A percentile compares a stretch with the other conserved stretches of the same genome.
Conservation (phyloP, 805 yeast species). For the Priceomyces fermenticarens region DNA sequence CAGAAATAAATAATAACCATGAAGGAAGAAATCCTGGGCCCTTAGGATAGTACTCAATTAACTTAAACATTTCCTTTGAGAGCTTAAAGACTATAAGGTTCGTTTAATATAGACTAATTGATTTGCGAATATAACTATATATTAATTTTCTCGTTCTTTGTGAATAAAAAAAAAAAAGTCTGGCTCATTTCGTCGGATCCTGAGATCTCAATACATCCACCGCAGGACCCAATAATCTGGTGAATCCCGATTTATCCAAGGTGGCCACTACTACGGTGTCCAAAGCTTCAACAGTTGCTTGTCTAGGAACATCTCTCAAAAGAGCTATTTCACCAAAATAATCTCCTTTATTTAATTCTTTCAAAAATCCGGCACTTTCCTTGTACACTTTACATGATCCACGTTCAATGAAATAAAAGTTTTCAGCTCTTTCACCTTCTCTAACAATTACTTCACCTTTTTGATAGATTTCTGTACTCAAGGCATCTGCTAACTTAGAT, state of each 20-base stretch:
- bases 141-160: constrained; percentile 1
- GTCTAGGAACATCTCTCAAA: constrained; percentile 87
- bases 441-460: constrained; percentile 72
- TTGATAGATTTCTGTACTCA: constrained; percentile 69
- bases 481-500: constrained; percentile 91
- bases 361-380: constrained; percentile 57
- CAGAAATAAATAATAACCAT: constrained; percentile 56
- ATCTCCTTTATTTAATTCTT: constrained; percentile 69
- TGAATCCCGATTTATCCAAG: constrained; percentile 87
- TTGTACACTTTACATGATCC: constrained; percentile 80
- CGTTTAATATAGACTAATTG: no score
- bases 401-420: constrained; percentile 50
- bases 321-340: constrained; percentile 97
- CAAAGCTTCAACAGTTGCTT: constrained; percentile 84
- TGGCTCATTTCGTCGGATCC: constrained; percentile 60
- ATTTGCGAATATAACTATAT: background rate
- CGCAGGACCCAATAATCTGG: constrained; percentile 90
- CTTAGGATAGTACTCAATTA: constrained; percentile 11
- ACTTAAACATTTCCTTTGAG: no score
- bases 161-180: constrained; percentile 1
- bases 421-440: constrained; percentile 71
- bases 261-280: constrained; percentile 84
- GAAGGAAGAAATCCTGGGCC: constrained; percentile 29
- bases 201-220: constrained; percentile 82
- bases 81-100: no score